Conservation (phyloP, 2,329 filamentous ascomycete species). For the Daldinia sp. region DNA sequence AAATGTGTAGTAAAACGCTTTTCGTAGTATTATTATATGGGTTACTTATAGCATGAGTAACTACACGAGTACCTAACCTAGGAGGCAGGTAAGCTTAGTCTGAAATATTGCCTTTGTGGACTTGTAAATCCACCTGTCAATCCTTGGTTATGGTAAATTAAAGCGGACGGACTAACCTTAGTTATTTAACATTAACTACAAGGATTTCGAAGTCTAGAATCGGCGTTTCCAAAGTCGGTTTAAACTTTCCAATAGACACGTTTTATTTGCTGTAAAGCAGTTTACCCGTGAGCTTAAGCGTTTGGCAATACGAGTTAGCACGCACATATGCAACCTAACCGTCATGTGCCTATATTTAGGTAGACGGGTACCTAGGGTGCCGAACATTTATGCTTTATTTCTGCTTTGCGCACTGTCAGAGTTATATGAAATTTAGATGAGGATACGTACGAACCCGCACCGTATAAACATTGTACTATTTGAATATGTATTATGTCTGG, state of each 20-base stretch:
- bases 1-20: neutral
- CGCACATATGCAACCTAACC: neutral
- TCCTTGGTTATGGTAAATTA: neutral
- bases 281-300: slow-evolving; percentile 8
- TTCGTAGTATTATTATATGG: neutral
- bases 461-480: no score
- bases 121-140: no score
- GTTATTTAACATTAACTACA: neutral
- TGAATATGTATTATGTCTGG: neutral
- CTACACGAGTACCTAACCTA: no score
- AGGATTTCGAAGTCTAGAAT: neutral
- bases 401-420: neutral
- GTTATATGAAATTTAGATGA: neutral
- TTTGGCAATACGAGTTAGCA: slow-evolving; percentile 12
- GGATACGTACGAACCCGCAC: no score
- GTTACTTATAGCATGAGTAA: no score
- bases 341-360: slow-evolving; percentile 27
- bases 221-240: neutral
- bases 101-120: no score
- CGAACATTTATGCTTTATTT: neutral
- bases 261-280: neutral
- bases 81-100: no score
- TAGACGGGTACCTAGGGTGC: no score
- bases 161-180: neutral
- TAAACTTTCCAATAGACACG: neutral